Base-by-base conservation (phyloP, 192 early-diverging fungal species). In the Umbelopsis sp. region DNA sequence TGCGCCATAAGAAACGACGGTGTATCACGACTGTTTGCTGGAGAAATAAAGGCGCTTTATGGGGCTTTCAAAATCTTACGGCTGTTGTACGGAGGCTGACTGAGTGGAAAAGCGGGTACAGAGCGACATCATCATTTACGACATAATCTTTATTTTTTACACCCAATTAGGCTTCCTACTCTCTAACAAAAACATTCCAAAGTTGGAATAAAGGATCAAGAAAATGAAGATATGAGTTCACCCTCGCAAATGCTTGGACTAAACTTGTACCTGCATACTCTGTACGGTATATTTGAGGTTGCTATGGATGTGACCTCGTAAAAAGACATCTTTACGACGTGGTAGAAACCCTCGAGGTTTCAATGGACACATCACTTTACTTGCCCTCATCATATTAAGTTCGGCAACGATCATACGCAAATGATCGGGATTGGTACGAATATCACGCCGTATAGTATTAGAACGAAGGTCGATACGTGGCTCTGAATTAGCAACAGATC, bases 401-500 rank as follows among this genome's bases (percentile, higher is more conserved):
- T 85, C 84, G 29, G 80, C 73, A 32, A 78, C 80, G 66, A 85
- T 76, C 70, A 83, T 85, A 7, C 84, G 75, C n/a, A 85, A 54
- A 69, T 85, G 81, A 54, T 74, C 78, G 2, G 81, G 50, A 69
- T 84, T 84, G 34, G 78, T 70, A 50, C 83, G 73, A n/a, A 76
- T 74, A 29, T 80, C 83, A n/a, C 83, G 74, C 45, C 56, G 24
- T 20, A 62, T 62, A 16, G 20, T 34, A 32, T 62, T 62, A 20
- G 26, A 34, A 4, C 34, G 56, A 34, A 62, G 56, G 31, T 62
- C 56, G 14, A 62, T 62, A 17, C 56, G 56, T 34, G 56, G 56
- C 31, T 62, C 31, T 17, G 56, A 34, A 16, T 29, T 62, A 26
- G 56, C 56, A 1, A 34, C 56, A 14, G 56, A 62, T 62, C 56